These are phyloP conservation scores for Durusdinium trenchii DNA, from an alignment of 73 alveolate genomes.

Conservation along the genomic window DNA sequence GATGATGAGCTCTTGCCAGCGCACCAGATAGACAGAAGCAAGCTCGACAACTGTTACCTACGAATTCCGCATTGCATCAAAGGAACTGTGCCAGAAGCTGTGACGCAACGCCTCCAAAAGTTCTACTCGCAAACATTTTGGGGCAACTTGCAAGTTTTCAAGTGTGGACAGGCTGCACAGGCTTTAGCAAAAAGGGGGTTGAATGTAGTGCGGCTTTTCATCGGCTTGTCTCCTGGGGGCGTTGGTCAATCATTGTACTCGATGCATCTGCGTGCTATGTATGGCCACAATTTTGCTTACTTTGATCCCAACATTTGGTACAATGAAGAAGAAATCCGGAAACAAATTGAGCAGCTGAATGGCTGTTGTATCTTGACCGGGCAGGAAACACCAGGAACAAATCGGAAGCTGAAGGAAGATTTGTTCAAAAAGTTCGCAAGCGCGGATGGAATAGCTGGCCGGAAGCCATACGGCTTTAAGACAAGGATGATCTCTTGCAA, in stretches of 20 bases:
- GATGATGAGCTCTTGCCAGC: neutral
- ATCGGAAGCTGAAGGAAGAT: neutral
- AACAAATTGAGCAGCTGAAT: conserved; percentile 31
- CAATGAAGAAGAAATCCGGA: conserved; percentile 50
- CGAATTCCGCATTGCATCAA: conserved; percentile 38
- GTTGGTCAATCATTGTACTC: conserved; percentile 53
- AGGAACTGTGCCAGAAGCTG: neutral
- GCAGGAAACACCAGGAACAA: conserved; percentile 37
- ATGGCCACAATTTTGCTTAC: conserved; percentile 16
- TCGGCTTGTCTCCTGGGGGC: conserved; percentile 16
- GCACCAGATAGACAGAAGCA: neutral
- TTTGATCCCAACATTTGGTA: conserved; percentile 51
- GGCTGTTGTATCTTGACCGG: conserved; percentile 34
- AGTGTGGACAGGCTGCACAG: conserved; percentile 52
- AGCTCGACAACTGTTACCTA: neutral
- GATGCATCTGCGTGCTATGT: conserved; percentile 20
- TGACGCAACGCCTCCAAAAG: neutral
- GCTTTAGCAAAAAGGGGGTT: conserved; percentile 46
- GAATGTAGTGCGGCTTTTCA: conserved; percentile 34
- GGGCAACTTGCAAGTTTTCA: conserved; percentile 17
- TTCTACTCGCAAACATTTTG: conserved; percentile 25
- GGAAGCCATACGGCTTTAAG: conserved; percentile 60
- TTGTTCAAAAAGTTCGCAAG: neutral
- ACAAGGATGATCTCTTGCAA: conserved; percentile 30
- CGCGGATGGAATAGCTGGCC: conserved; percentile 37